Conservation (phyloP, 345 rosid genomes). For the Eucalyptus regnans region DNA sequence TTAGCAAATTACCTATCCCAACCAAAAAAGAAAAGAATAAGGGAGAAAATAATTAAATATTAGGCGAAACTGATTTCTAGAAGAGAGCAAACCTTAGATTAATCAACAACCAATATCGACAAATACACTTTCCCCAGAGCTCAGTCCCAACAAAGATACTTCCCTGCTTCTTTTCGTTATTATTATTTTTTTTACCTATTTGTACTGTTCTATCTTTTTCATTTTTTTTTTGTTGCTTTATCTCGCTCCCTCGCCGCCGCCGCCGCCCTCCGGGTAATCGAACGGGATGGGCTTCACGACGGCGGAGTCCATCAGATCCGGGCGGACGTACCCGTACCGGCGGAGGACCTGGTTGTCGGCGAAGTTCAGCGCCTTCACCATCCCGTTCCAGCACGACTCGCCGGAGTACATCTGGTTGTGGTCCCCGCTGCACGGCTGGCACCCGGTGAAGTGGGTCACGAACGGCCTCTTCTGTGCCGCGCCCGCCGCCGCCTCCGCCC, state of each 20-base stretch:
- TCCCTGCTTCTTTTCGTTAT: not conserved
- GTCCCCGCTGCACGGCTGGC: conserved; percentile 91
- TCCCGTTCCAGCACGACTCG: conserved; percentile 63
- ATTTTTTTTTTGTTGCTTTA: not conserved
- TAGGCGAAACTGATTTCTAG: not conserved
- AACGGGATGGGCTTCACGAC: conserved; percentile 50
- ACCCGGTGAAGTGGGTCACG: conserved; percentile 87
- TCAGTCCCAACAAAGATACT: not conserved
- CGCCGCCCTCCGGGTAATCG: conserved; percentile 42
- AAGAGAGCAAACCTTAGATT: not conserved
- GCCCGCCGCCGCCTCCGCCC: conserved; percentile 44
- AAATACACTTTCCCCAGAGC: not conserved
- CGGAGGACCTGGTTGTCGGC: conserved; percentile 94
- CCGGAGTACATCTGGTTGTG: conserved; percentile 69
- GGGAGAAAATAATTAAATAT: not conserved
- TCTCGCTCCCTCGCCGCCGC: not conserved
- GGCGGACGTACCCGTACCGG: conserved; percentile 67
- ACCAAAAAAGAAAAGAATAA: not conserved
- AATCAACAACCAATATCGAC: not conserved
- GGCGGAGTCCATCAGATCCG: conserved; percentile 45
- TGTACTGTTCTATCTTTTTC: not conserved
- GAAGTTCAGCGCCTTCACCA: conserved; percentile 81
- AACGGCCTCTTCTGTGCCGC: conserved; percentile 61
- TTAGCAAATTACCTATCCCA: not conserved
- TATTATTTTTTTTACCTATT: not conserved